Conservation (phyloP, 1,284 basidiomycete genomes). For the Melampsora abietis-canadensis region DNA sequence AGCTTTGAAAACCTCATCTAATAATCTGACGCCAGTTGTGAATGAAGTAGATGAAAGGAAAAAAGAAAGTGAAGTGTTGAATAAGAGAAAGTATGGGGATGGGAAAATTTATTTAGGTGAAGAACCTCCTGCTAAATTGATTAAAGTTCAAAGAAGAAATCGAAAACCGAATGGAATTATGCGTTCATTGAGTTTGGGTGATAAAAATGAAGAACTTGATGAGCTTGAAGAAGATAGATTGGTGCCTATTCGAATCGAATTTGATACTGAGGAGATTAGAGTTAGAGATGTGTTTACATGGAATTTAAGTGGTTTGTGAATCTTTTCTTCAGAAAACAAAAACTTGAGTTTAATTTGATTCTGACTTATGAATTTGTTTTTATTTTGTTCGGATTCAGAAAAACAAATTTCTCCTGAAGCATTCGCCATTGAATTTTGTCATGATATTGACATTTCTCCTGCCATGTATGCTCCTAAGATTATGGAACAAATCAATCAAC, state of each 20-base stretch:
- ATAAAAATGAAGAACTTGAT: conserved; percentile 61
- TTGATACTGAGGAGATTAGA: conserved; percentile 85
- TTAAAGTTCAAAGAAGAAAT: conserved; percentile 59
- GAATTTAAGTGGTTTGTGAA: conserved; percentile 70
- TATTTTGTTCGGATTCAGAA: conserved; percentile 52
- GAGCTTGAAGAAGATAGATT: conserved; percentile 56
- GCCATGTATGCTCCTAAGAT: conserved; percentile 71
- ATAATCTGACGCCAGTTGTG: background rate
- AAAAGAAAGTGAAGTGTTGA: background rate
- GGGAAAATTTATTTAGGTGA: conserved; percentile 85
- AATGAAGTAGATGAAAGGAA: background rate
- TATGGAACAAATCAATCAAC: conserved; percentile 78
- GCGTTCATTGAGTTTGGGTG: conserved; percentile 14
- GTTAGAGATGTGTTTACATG: conserved; percentile 95
- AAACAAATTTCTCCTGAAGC: conserved; percentile 71
- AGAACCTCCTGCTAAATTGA: conserved; percentile 74
- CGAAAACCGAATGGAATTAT: conserved; percentile 1
- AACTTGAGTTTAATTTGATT: background rate
- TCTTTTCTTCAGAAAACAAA: background rate
- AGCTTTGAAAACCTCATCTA: background rate
- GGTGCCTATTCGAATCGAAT: conserved; percentile 88
- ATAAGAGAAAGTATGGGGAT: conserved; percentile 28
- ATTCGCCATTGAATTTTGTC: conserved; percentile 81
- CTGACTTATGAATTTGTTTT: conserved; percentile 25
- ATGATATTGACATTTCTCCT: conserved; percentile 74